phyloP scores from a whole-genome alignment of 306 rosid species.

The Gleditsia sinensis region DNA sequence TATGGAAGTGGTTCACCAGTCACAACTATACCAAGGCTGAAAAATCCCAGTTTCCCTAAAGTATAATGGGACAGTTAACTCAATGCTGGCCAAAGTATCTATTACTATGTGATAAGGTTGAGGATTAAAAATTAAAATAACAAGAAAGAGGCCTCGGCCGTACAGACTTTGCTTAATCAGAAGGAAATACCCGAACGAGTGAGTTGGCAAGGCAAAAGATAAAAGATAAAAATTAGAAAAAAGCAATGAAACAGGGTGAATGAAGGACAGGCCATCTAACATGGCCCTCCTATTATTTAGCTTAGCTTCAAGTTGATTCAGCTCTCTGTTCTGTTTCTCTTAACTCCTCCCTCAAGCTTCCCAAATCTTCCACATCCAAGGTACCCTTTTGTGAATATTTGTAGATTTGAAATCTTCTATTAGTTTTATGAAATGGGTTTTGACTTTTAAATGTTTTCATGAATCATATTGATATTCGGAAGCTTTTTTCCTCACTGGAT shows the following conservation, averaged over 20 bases:
- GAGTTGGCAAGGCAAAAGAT: constrained; percentile 52
- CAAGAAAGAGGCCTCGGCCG: constrained; percentile 28
- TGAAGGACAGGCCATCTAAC: constrained; percentile 46
- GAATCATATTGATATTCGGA: background rate
- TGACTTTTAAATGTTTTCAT: background rate
- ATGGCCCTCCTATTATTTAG: constrained; percentile 35
- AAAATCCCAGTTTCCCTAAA: background rate
- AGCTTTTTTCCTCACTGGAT: no score
- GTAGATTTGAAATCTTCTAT: background rate
- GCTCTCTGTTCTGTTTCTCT: constrained; percentile 8
- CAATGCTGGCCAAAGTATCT: constrained; percentile 36
- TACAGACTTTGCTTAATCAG: constrained; percentile 49
- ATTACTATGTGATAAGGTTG: constrained; percentile 16
- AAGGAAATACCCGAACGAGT: constrained; percentile 41
- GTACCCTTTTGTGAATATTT: constrained; percentile 22
- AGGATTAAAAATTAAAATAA: constrained; percentile 24
- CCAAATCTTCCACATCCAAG: constrained; percentile 34
- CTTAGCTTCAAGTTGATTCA: constrained; percentile 35
- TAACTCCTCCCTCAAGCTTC: constrained; percentile 25
- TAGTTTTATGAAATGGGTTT: constrained; percentile 8
- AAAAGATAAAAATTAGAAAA: background rate
- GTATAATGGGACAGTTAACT: background rate
- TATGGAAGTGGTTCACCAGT: background rate
- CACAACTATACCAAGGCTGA: constrained; percentile 6
- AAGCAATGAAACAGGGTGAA: constrained; percentile 4